Conservation (phyloP, 306 rosid species). For the Myrica gale region DNA sequence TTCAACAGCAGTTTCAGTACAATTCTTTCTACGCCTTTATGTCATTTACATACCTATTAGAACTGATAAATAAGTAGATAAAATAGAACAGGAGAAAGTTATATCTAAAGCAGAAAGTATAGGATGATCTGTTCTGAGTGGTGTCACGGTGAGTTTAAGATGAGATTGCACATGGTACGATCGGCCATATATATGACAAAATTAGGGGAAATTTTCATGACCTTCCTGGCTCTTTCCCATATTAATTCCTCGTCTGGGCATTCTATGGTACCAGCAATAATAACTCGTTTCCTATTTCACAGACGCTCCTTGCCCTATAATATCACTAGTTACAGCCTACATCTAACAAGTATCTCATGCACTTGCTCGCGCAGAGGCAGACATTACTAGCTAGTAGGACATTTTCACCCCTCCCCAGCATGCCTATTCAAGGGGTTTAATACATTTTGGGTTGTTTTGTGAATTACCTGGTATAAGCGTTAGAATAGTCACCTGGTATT, state of each 20-base stretch:
- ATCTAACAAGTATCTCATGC: slow-evolving; percentile 39
- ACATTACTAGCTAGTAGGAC: slow-evolving; percentile 33
- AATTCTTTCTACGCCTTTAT: no score
- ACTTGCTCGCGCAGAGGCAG: slow-evolving; percentile 48
- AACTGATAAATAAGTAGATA: background rate
- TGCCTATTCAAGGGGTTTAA: slow-evolving; percentile 41
- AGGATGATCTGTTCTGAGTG: background rate
- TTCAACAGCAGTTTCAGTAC: no score
- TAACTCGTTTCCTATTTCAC: slow-evolving; percentile 16
- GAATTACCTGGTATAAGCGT: slow-evolving; percentile 44
- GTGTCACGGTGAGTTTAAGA: slow-evolving; percentile 46
- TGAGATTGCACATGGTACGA: slow-evolving; percentile 56
- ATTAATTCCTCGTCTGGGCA: background rate
- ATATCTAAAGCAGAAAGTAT: background rate
- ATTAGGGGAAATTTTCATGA: slow-evolving; percentile 39
- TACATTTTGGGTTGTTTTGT: slow-evolving; percentile 23
- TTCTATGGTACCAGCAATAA: no score
- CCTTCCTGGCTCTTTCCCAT: slow-evolving; percentile 38
- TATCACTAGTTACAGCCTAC: slow-evolving; percentile 25
- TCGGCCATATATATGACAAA: slow-evolving; percentile 53
- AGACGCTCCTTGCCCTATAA: slow-evolving; percentile 41
- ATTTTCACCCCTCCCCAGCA: background rate
- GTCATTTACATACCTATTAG: no score
- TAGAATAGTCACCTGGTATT: slow-evolving; percentile 40
- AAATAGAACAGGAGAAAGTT: slow-evolving; percentile 36